Conservation (phyloP, 306 rosid species). For the Castanopsis chinensis region DNA sequence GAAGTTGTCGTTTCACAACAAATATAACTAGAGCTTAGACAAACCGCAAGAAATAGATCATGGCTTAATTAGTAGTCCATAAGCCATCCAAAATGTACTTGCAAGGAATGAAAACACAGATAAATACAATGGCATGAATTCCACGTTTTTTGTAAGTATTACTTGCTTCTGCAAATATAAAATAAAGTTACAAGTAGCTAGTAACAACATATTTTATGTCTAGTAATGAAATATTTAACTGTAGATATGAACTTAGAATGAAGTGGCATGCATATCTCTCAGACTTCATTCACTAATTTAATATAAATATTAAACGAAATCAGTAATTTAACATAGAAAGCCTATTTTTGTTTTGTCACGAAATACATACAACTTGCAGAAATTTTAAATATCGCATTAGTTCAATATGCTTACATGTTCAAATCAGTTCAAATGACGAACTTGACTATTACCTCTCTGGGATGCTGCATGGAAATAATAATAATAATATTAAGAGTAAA, state of each 20-base stretch:
- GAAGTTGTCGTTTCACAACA: not conserved
- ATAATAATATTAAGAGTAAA: too few species aligned
- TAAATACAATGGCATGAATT: slow-evolving; percentile 80
- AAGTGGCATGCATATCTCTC: not conserved
- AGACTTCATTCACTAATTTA: not conserved
- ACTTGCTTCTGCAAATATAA: slow-evolving; percentile 57
- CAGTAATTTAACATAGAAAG: too few species aligned
- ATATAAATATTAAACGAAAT: too few species aligned
- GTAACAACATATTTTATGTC: not conserved
- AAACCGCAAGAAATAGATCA: slow-evolving; percentile 68
- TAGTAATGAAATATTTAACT: not conserved
- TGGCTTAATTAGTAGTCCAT: slow-evolving; percentile 58
- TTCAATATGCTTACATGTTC: too few species aligned
- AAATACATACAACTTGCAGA: not conserved
- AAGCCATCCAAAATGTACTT: slow-evolving; percentile 64
- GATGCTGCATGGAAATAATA: not conserved
- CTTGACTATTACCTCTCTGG: too few species aligned
- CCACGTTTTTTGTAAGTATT: slow-evolving; percentile 67
- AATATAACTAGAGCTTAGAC: slow-evolving; percentile 19
- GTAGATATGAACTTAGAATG: not conserved
- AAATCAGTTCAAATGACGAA: not conserved
- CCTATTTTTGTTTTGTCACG: too few species aligned
- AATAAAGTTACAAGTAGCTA: not conserved
- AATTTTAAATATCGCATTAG: not conserved
- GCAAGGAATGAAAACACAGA: slow-evolving; percentile 65